A percentile compares a stretch with the other conserved stretches of the same genome.
phyloP scores from a whole-genome alignment of 306 rosid genomes.

The Cucurbita pepo region DNA sequence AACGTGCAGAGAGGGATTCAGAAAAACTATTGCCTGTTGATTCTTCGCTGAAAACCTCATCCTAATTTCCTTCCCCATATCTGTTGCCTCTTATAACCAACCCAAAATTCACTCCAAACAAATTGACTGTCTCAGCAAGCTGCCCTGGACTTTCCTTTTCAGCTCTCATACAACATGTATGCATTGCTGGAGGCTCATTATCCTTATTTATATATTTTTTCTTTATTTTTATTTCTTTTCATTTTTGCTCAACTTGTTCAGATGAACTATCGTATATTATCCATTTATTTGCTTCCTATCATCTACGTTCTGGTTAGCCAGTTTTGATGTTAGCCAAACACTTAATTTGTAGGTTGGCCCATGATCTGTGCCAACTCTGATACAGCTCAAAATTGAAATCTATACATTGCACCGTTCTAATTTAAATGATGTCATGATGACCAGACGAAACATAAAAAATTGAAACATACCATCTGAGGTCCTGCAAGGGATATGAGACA shows the following conservation, averaged over 20 bases:
- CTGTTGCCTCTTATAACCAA: neutral
- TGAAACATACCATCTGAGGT: conserved; percentile 48
- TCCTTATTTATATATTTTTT: neutral
- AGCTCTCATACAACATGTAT: neutral
- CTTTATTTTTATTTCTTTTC: neutral
- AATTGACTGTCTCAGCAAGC: neutral
- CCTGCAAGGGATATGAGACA: conserved; percentile 61
- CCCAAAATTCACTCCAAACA: neutral
- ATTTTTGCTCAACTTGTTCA: neutral
- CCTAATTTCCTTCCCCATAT: neutral
- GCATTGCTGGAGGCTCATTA: neutral
- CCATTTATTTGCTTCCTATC: neutral
- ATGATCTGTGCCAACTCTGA: neutral
- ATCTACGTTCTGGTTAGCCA: neutral
- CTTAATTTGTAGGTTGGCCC: neutral
- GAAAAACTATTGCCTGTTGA: neutral
- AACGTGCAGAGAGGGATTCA: neutral
- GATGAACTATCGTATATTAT: neutral
- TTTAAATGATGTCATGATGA: neutral
- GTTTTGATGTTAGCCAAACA: neutral
- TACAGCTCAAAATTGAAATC: neutral
- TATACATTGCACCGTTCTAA: neutral
- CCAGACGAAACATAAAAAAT: neutral
- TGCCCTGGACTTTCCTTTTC: neutral
- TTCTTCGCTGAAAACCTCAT: neutral